Conservation (phyloP, 73 alveolate species). For the Tetrahymena thermophila region DNA sequence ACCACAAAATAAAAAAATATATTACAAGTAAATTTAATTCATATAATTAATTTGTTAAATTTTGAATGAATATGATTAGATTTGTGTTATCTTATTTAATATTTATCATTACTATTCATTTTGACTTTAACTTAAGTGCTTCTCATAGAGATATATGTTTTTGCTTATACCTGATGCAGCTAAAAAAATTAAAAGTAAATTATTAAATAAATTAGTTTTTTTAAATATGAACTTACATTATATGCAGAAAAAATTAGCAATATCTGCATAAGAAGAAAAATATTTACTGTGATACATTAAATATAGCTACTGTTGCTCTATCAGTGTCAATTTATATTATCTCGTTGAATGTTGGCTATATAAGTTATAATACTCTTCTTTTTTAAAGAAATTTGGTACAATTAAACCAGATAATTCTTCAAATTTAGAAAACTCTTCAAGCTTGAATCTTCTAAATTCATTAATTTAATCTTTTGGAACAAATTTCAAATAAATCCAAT, state of each 20-base stretch:
- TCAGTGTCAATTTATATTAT: background rate
- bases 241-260: background rate
- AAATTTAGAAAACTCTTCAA: background rate
- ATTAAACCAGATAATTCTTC: background rate
- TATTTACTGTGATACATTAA: background rate
- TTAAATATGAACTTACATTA: background rate
- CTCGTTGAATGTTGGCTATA: background rate
- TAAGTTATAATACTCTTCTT: background rate
- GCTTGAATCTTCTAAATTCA: background rate
- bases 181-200: background rate
- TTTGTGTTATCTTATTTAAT: background rate
- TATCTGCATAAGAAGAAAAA: background rate
- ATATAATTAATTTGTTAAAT: too few relatives aligned
- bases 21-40: too few relatives aligned
- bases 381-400: background rate
- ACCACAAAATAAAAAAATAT: too few relatives aligned
- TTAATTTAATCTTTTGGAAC: background rate
- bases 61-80: background rate
- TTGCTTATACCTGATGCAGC: background rate
- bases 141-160: background rate
- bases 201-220: background rate
- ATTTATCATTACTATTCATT: background rate
- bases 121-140: background rate
- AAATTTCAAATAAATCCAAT: background rate
- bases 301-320: background rate